These are phyloP conservation scores for Aspergillus bertholletiae DNA, from an alignment of 495 filamentous ascomycete species.

Conservation along the genomic window DNA sequence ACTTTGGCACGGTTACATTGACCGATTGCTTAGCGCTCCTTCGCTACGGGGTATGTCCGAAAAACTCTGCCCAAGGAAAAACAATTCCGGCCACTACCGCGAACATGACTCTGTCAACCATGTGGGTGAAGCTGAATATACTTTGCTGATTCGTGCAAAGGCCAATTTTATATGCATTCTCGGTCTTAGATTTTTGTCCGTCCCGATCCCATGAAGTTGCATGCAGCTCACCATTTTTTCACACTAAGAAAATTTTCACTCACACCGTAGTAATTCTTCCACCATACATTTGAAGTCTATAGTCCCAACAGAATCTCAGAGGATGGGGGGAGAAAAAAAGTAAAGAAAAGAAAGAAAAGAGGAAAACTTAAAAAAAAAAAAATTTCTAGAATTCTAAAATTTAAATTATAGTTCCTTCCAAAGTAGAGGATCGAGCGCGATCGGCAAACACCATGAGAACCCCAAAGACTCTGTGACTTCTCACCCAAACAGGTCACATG, in stretches of 20 bases:
- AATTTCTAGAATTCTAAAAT: too few species aligned
- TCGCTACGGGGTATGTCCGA: not conserved
- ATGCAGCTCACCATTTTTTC: not conserved
- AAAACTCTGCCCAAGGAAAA: not conserved
- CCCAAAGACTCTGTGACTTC: not conserved
- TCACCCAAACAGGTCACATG: constrained; percentile 1
- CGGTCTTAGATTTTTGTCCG: not conserved
- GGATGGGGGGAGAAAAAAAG: too few species aligned
- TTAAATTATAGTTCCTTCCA: too few species aligned
- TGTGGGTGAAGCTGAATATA: not conserved
- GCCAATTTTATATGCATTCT: too few species aligned
- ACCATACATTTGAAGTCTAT: not conserved
- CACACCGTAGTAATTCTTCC: not conserved
- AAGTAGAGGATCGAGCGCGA: too few species aligned
- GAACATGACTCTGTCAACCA: not conserved
- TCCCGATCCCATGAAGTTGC: not conserved
- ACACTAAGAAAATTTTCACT: not conserved
- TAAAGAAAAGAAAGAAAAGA: too few species aligned
- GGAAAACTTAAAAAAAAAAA: too few species aligned
- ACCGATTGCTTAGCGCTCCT: not conserved
- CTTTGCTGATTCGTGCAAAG: not conserved
- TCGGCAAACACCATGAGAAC: too few species aligned
- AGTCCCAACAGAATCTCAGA: too few species aligned
- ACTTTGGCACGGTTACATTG: not conserved
- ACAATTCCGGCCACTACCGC: not conserved